Conservation (phyloP, 2,329 filamentous ascomycete species). For the Pseudogymnoascus sp. region DNA sequence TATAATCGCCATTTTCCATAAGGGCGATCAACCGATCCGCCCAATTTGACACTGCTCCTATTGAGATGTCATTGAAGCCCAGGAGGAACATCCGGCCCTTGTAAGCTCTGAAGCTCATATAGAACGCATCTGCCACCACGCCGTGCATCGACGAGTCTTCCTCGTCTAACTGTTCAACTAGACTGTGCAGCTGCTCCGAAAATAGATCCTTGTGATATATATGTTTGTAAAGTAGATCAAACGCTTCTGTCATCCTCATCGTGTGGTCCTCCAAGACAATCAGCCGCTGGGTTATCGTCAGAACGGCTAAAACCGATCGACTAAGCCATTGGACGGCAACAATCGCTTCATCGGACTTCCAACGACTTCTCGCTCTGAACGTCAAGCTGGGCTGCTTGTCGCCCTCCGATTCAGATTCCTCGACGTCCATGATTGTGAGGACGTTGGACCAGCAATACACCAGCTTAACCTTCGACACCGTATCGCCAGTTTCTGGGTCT, state of each 20-base stretch:
- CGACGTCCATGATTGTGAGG: conserved; percentile 84
- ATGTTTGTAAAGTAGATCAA: conserved; percentile 84
- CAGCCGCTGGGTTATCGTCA: conserved; percentile 90
- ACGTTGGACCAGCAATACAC: conserved; percentile 99
- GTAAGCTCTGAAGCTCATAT: conserved; percentile 95
- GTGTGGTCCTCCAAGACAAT: conserved; percentile 85
- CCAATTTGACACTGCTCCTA: conserved; percentile 93
- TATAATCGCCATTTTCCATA: conserved; percentile 95
- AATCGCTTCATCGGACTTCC: conserved; percentile 91
- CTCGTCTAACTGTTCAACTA: conserved; percentile 85
- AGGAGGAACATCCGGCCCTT: conserved; percentile 89
- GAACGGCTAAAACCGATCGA: conserved; percentile 78
- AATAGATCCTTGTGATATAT: conserved; percentile 90
- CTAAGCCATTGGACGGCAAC: conserved; percentile 96
- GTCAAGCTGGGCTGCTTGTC: conserved; percentile 71
- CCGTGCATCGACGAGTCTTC: conserved; percentile 86
- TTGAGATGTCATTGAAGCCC: conserved; percentile 86
- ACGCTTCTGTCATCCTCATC: conserved; percentile 87
- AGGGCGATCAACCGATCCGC: conserved; percentile 85
- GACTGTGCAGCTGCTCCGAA: conserved; percentile 71
- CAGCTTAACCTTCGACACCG: conserved; percentile 73
- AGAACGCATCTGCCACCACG: conserved; percentile 92
- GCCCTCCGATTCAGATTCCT: conserved; percentile 61
- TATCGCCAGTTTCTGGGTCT: conserved; percentile 57
- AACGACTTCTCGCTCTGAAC: conserved; percentile 77